These are phyloP conservation scores for Epichloe gansuensis DNA, from an alignment of 2,329 filamentous ascomycete species.

Conservation along the genomic window DNA sequence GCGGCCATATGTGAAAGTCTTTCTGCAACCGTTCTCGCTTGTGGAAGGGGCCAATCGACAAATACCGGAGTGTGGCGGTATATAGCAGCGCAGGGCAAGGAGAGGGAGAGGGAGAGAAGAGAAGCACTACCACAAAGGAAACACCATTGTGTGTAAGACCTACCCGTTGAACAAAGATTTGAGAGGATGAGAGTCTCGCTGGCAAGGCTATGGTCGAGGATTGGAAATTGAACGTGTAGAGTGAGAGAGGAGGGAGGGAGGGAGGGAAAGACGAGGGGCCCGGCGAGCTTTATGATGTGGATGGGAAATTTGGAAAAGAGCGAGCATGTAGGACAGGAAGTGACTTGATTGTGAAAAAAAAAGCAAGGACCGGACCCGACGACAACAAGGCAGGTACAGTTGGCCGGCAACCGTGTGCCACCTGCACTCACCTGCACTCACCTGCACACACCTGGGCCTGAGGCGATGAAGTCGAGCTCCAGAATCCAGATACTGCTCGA, in stretches of 20 bases:
- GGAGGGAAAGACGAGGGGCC: neutral
- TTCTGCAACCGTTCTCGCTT: neutral
- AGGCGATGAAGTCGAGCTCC: too few relatives aligned
- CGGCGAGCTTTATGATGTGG: slow-evolving; percentile 6
- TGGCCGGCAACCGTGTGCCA: slow-evolving; percentile 6
- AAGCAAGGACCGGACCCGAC: slow-evolving; percentile 3
- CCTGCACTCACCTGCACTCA: slow-evolving; percentile 1
- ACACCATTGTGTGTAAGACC: neutral
- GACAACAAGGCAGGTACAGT: slow-evolving; percentile 4
- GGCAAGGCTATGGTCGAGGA: neutral
- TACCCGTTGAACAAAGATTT: neutral
- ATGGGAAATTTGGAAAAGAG: neutral
- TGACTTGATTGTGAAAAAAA: slow-evolving; percentile 1
- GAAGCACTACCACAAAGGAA: neutral
- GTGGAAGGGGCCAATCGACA: too few relatives aligned
- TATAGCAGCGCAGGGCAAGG: neutral
- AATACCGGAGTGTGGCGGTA: neutral
- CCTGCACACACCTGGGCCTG: neutral
- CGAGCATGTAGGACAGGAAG: neutral
- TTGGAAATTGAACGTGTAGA: neutral
- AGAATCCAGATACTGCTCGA: too few relatives aligned
- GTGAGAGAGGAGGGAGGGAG: neutral
- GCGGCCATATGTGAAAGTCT: neutral
- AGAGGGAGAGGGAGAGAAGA: neutral
- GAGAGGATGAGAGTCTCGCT: neutral